Conservation (phyloP, 345 rosid genomes). For the rapeseed (Brassica napus) region Da-Ae NC_063442.1:44487001-44487500, state of each 20-base stretch:
- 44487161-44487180: not conserved
- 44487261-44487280: not conserved
- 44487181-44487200: not conserved
- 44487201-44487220: not conserved
- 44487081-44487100: constrained; percentile 10
- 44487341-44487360: not conserved
- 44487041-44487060: constrained; percentile 13
- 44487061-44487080: not conserved
- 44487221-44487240: not conserved
- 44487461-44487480: not conserved
- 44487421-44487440: not conserved
- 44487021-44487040: not conserved
- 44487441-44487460: not conserved
- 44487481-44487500: not conserved
- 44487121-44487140: constrained; percentile 9
- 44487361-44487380: constrained; percentile 4
- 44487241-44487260: not conserved
- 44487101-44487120: constrained; percentile 25
- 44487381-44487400: not conserved
- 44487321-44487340: not conserved
- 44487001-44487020: constrained; percentile 47
- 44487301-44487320: not conserved
- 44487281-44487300: constrained; percentile 1
- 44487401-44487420: not conserved
- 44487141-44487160: not conserved